Percentiles rank a stretch among this genome's conserved stretches.
Evolutionary conservation across 2,329 filamentous ascomycete species (phyloP).

Genomic region (Botrytis cinerea): DNA sequence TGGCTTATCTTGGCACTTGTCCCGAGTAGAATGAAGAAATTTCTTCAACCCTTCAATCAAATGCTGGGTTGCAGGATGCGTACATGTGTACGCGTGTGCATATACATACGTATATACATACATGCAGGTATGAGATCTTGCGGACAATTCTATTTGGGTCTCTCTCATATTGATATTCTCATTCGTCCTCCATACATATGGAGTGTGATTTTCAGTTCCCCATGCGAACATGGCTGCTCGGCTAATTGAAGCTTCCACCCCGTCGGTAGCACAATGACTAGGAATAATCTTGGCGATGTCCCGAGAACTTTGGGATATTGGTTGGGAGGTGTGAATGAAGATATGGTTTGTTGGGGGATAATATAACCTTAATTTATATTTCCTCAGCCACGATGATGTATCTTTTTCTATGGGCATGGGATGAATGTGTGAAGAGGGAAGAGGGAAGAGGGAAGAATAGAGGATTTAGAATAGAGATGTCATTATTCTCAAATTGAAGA

Average conservation of each 20-base stretch:
- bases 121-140: background rate
- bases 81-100: background rate
- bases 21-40: background rate
- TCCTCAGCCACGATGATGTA: background rate
- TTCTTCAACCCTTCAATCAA: background rate
- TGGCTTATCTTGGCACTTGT: background rate
- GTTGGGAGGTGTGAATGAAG: background rate
- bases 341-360: background rate
- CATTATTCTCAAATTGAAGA: background rate
- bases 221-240: background rate
- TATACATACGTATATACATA: no score
- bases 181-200: background rate
- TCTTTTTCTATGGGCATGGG: background rate
- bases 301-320: background rate
- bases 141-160: background rate
- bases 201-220: background rate
- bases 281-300: background rate
- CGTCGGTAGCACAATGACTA: background rate
- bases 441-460: background rate
- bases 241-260: background rate
- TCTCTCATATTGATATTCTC: background rate
- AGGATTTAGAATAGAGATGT: background rate
- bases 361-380: background rate
- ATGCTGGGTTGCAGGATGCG: background rate
- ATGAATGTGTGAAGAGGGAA: no score